Evolutionary conservation across 768 basidiomycete genomes (phyloP).

Genomic region (Fomitopsis pulvina): DNA sequence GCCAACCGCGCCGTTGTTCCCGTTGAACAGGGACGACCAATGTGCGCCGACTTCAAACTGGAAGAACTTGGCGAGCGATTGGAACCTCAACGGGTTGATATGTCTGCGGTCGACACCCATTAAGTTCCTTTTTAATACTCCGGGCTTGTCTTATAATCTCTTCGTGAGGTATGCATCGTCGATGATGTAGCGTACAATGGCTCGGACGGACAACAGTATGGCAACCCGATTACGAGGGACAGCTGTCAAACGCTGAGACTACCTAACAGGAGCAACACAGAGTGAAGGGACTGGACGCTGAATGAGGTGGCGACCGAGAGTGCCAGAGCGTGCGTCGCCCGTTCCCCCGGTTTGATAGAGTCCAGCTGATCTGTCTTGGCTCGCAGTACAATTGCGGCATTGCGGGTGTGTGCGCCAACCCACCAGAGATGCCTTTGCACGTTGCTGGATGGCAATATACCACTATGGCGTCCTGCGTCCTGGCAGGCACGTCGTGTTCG

Average conservation of each 20-base stretch:
- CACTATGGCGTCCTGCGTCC: slow-evolving; percentile 29
- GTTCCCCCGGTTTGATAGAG: not conserved
- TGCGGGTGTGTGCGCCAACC: slow-evolving; percentile 23
- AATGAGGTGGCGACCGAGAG: slow-evolving; percentile 48
- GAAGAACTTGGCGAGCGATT: slow-evolving; percentile 32
- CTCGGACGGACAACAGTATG: slow-evolving; percentile 31
- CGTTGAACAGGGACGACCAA: slow-evolving; percentile 55
- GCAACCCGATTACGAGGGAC: slow-evolving; percentile 44
- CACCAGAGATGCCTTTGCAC: slow-evolving; percentile 31
- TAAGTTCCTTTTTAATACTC: slow-evolving; percentile 23
- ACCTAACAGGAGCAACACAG: slow-evolving; percentile 37
- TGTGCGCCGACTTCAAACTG: slow-evolving; percentile 36
- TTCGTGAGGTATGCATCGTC: slow-evolving; percentile 45
- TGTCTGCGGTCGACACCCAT: slow-evolving; percentile 55
- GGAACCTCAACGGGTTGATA: slow-evolving; percentile 46
- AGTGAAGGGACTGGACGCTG: slow-evolving; percentile 36
- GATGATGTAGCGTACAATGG: slow-evolving; percentile 48
- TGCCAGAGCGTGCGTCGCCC: slow-evolving; percentile 34
- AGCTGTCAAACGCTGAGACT: slow-evolving; percentile 49
- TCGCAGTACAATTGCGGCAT: slow-evolving; percentile 27
- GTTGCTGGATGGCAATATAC: slow-evolving; percentile 41
- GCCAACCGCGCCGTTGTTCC: slow-evolving; percentile 48
- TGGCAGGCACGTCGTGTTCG: slow-evolving; percentile 29
- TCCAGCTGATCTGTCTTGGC: not conserved
- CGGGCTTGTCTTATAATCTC: too few relatives aligned